Evolutionary conservation across 1,284 basidiomycete species (phyloP), one percentile per base, ranked within the genome.

Genomic region (Sutorius eximius): DNA sequence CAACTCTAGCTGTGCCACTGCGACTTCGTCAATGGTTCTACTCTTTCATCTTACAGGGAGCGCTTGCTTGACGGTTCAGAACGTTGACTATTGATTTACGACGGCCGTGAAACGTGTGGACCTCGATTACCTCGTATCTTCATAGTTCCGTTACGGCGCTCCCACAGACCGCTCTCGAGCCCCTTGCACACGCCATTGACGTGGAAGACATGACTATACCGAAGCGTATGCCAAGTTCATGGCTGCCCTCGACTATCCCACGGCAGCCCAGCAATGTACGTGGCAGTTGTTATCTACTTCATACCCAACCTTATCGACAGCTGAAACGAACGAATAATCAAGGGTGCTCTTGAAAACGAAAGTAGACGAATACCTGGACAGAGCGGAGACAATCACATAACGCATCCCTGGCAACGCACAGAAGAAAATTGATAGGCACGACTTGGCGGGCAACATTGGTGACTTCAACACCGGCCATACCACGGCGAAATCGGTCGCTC

Each of bases 231-330:
- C 91, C 75, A 84, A 87, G 63, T 94, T 93, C 73, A 89, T 91
- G 76, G 95, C 98, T 77, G 84, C 93, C 5, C 82, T 98, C 54
- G 96, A 98, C 73, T 98, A 96, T 76, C 98, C 98, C 74, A 94
- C 98, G 90, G 89, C 98, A 24, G 80, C 81, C n/a, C 66, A 82
- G 59, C 80, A 81, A 66, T 79, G 82, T 82, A 16, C 1, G 62
- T 55, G 16, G 74, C 68, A 11, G 32, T 20, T 38, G 16, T 37
- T 33, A 16, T 18, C 15, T 3, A 15, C 5, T 24, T 32, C 2
- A 20, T 7, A 15, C 55, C 27, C 29, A 2, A 30, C 15, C 12
- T 53, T n/a, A n/a, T n/a, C n/a, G n/a, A 27, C 13, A 65, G 61
- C 34, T n/a, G 63, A 65, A 32, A 52, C 48, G 24, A 51, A 62